Conservation (phyloP, 2,329 filamentous ascomycete species). For the Fusarium bulbicola region DNA sequence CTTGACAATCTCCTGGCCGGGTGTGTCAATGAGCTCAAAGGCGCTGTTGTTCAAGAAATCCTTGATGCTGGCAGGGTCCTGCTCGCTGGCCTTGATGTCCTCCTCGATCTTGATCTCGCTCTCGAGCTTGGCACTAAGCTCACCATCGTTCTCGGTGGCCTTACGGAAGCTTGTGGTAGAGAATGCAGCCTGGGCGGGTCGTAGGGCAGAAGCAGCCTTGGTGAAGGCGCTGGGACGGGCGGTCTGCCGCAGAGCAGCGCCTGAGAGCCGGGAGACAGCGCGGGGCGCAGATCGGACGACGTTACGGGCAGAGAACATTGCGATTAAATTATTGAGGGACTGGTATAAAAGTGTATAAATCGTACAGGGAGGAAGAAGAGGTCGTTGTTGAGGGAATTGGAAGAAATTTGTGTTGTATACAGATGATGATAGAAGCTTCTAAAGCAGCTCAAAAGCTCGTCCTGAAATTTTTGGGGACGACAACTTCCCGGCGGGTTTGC, state of each 20-base stretch:
- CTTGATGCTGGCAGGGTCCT: conserved; percentile 79
- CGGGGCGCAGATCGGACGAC: conserved; percentile 74
- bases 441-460: conserved; percentile 23
- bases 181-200: conserved; percentile 55
- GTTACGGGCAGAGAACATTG: conserved; percentile 76
- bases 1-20: conserved; percentile 87
- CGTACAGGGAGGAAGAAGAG: not conserved
- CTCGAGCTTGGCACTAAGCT: conserved; percentile 86
- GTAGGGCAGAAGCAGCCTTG: conserved; percentile 52
- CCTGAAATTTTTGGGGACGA: conserved; percentile 39
- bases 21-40: conserved; percentile 83
- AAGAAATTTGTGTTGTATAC: conserved; percentile 24
- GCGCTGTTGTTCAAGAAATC: conserved; percentile 88
- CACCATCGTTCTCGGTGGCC: conserved; percentile 71
- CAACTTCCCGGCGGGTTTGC: conserved; percentile 17
- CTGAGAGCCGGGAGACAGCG: conserved; percentile 65
- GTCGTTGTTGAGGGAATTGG: conserved; percentile 14
- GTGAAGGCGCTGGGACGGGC: conserved; percentile 60
- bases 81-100: conserved; percentile 77
- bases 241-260: conserved; percentile 60
- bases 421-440: conserved; percentile 37
- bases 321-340: conserved; percentile 41
- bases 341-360: not conserved
- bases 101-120: conserved; percentile 86
- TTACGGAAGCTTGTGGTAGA: conserved; percentile 56